Conservation (phyloP, 2,329 filamentous ascomycete genomes). For the Clonostachys solani region DNA sequence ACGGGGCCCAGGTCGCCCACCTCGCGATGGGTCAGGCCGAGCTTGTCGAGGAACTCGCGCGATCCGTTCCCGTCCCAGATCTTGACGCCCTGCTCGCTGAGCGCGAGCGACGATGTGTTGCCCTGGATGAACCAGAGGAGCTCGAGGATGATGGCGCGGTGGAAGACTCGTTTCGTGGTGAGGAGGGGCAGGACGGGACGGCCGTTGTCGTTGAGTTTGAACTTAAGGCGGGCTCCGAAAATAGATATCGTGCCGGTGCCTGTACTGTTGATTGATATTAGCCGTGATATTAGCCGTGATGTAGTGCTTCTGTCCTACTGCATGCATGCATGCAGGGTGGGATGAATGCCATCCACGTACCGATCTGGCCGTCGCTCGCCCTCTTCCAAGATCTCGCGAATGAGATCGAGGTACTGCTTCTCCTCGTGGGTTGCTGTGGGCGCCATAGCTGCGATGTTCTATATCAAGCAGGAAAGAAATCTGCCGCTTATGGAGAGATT, state of each 20-base stretch:
- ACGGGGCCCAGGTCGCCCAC: constrained; percentile 91
- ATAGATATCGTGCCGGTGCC: constrained; percentile 90
- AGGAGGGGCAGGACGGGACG: constrained; percentile 79
- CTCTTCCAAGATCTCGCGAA: constrained; percentile 74
- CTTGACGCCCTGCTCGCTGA: constrained; percentile 79
- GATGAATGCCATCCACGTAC: constrained; percentile 31
- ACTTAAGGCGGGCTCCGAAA: constrained; percentile 84
- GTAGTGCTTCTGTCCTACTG: neutral
- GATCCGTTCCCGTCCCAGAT: constrained; percentile 99
- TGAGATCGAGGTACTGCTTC: constrained; percentile 87
- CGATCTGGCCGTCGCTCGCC: constrained; percentile 90
- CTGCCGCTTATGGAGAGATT: no score
- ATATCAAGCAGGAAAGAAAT: no score
- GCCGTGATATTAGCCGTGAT: constrained; percentile 2
- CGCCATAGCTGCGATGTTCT: no score
- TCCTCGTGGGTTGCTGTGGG: constrained; percentile 63
- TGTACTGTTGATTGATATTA: constrained; percentile 52
- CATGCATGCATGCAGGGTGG: neutral
- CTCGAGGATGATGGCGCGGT: constrained; percentile 83
- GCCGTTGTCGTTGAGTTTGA: constrained; percentile 64
- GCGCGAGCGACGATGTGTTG: constrained; percentile 71
- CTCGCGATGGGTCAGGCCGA: constrained; percentile 76
- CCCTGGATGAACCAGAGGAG: constrained; percentile 94
- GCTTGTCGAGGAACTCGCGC: constrained; percentile 81
- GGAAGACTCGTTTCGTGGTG: constrained; percentile 95